Evolutionary conservation across 2,329 filamentous ascomycete species (phyloP).

Genomic region (Xylariaceae sp.): DNA sequence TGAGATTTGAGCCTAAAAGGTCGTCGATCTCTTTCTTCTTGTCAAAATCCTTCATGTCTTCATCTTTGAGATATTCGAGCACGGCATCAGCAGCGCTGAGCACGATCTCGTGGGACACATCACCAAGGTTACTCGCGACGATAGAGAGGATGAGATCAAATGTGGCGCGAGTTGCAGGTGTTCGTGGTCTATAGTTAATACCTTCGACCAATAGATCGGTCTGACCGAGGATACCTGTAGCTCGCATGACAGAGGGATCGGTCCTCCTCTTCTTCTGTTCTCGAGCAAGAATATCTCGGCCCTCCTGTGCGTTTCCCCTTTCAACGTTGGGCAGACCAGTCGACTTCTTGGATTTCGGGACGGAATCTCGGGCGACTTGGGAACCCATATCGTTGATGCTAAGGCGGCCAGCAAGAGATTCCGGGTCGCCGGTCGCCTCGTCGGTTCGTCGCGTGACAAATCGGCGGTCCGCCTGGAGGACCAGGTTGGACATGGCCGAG

Average conservation of each 20-base stretch:
- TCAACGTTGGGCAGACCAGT: conserved; percentile 65
- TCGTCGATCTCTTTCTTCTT: conserved; percentile 98
- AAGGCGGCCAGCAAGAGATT: conserved; percentile 91
- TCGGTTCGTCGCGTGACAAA: conserved; percentile 90
- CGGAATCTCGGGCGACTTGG: conserved; percentile 72
- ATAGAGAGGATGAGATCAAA: conserved; percentile 93
- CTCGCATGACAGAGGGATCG: conserved; percentile 65
- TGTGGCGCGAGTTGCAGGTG: conserved; percentile 83
- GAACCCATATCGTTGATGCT: conserved; percentile 94
- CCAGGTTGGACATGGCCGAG: conserved; percentile 99
- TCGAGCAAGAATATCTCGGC: conserved; percentile 75
- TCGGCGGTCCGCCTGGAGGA: conserved; percentile 97
- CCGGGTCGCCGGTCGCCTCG: conserved; percentile 93
- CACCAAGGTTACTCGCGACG: conserved; percentile 81
- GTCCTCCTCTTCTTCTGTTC: conserved; percentile 86
- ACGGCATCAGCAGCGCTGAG: conserved; percentile 91
- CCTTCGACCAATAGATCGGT: conserved; percentile 87
- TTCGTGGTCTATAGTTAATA: conserved; percentile 86
- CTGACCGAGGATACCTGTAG: conserved; percentile 75
- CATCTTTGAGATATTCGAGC: conserved; percentile 88
- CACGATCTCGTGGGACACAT: conserved; percentile 87
- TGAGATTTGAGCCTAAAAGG: conserved; percentile 76
- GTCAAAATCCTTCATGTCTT: conserved; percentile 93
- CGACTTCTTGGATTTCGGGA: conserved; percentile 76
- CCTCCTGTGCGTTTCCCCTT: conserved; percentile 72